Percentiles rank a stretch among this genome's conserved stretches.
These are phyloP conservation scores for Trichoderma sp. DNA, from an alignment of 2,329 filamentous ascomycete species.

Conservation along the genomic window DNA sequence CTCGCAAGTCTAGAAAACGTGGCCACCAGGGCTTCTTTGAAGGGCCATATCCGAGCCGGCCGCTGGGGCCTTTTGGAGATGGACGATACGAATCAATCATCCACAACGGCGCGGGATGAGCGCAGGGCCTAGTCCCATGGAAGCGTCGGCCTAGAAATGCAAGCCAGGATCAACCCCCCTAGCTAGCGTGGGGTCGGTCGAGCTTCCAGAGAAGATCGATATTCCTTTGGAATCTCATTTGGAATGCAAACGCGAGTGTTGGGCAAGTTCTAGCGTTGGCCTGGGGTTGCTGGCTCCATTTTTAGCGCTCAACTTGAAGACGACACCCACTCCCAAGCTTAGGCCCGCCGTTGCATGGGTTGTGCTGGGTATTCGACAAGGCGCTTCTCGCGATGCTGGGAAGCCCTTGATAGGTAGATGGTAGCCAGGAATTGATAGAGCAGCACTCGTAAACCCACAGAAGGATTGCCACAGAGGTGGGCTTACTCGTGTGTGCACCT, in stretches of 20 bases:
- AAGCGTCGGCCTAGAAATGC: constrained; percentile 1
- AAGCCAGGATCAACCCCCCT: constrained; percentile 1
- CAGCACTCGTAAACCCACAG: constrained; percentile 4
- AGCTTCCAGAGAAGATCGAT: constrained; percentile 19
- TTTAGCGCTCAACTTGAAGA: neutral
- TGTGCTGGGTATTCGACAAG: neutral
- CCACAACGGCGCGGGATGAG: neutral
- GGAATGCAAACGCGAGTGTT: constrained; percentile 9
- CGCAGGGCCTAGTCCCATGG: neutral
- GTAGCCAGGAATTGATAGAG: neutral
- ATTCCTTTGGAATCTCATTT: constrained; percentile 11
- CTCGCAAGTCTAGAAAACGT: neutral
- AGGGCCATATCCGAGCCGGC: constrained; percentile 1
- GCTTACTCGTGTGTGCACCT: constrained; percentile 1
- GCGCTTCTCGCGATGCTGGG: neutral
- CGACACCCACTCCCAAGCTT: neutral
- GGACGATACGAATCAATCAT: neutral
- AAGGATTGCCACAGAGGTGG: constrained; percentile 11
- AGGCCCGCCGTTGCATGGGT: neutral
- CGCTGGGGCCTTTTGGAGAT: neutral
- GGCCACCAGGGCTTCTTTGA: neutral
- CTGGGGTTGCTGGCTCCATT: neutral
- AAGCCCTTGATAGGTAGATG: constrained; percentile 1
- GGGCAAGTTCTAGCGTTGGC: constrained; percentile 2
- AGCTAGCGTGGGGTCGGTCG: constrained; percentile 16